phyloP scores from a whole-genome alignment of 768 basidiomycete species.

The Hydnomerulius pinastri region DNA sequence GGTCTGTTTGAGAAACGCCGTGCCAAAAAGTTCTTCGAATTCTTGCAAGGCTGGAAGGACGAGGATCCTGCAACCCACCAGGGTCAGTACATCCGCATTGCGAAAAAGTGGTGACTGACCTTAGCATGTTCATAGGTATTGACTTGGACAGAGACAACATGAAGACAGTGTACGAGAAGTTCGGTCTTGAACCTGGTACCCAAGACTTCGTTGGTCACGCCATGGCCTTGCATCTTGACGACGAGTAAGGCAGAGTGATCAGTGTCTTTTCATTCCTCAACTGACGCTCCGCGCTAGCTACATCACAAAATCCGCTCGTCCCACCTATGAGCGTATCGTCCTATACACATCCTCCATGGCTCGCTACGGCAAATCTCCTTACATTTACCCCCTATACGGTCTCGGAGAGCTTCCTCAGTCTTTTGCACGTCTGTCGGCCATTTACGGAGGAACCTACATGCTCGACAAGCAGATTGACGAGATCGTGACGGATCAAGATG shows the following conservation, averaged over 20 bases:
- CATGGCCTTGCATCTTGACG: constrained; percentile 97
- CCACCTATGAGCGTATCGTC: constrained; percentile 91
- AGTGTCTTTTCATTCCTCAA: constrained; percentile 1
- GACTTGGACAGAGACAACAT: constrained; percentile 90
- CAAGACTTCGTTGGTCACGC: constrained; percentile 99
- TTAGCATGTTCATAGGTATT: constrained; percentile 53
- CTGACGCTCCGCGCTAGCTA: constrained; percentile 57
- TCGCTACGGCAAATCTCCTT: constrained; percentile 98
- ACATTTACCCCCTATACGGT: constrained; percentile 98
- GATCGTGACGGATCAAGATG: constrained; percentile 82
- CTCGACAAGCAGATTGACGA: constrained; percentile 93
- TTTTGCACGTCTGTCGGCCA: constrained; percentile 96
- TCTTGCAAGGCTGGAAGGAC: constrained; percentile 93
- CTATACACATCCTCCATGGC: constrained; percentile 99
- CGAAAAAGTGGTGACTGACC: not conserved
- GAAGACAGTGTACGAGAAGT: constrained; percentile 95
- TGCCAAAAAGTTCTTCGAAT: constrained; percentile 98
- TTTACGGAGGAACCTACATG: constrained; percentile 99
- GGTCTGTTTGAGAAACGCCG: constrained; percentile 98
- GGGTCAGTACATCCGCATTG: constrained; percentile 50
- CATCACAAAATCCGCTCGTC: constrained; percentile 87
- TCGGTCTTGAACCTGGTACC: constrained; percentile 94
- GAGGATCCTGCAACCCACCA: constrained; percentile 96
- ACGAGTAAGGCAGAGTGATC: constrained; percentile 87
- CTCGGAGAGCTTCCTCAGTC: constrained; percentile 99